phyloP scores from a whole-genome alignment of 495 filamentous ascomycete species.

The Cetradonia linearis region DNA sequence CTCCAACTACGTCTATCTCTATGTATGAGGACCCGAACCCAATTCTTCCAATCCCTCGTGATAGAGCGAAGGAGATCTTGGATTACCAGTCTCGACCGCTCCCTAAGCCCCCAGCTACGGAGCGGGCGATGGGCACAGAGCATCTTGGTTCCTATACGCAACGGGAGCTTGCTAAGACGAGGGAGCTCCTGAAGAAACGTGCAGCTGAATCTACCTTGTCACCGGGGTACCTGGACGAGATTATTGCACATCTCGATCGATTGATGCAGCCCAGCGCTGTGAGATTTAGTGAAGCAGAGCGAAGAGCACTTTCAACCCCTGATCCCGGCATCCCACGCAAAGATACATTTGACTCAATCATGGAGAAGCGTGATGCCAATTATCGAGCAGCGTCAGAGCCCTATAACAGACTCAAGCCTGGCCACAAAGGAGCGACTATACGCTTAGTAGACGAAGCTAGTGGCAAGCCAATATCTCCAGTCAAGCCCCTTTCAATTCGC shows the following conservation, averaged over 20 bases:
- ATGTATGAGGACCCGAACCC: slow-evolving; percentile 25
- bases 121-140: slow-evolving; percentile 21
- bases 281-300: slow-evolving; percentile 27
- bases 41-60: slow-evolving; percentile 9
- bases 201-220: slow-evolving; percentile 32
- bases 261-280: slow-evolving; percentile 42
- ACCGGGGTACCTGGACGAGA: slow-evolving; percentile 44
- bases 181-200: slow-evolving; percentile 44
- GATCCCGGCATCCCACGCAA: slow-evolving; percentile 24
- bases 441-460: slow-evolving; percentile 35
- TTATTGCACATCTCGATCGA: slow-evolving; percentile 53
- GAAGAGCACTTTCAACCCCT: slow-evolving; percentile 47
- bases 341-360: slow-evolving; percentile 24
- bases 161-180: slow-evolving; percentile 46
- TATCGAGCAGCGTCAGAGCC: slow-evolving; percentile 24
- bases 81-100: slow-evolving; percentile 21
- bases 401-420: slow-evolving; percentile 7
- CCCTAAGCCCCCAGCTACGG: slow-evolving; percentile 19
- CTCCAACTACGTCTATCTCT: slow-evolving; percentile 44
- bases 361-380: slow-evolving; percentile 16
- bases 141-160: slow-evolving; percentile 40
- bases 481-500: slow-evolving; percentile 44
- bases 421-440: slow-evolving; percentile 30
- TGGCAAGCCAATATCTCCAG: slow-evolving; percentile 20
- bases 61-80: slow-evolving; percentile 1